Evolutionary conservation across 2,329 filamentous ascomycete species (phyloP), one percentile per base, ranked within the genome.

Genomic region (Sporothrix humicola): DNA sequence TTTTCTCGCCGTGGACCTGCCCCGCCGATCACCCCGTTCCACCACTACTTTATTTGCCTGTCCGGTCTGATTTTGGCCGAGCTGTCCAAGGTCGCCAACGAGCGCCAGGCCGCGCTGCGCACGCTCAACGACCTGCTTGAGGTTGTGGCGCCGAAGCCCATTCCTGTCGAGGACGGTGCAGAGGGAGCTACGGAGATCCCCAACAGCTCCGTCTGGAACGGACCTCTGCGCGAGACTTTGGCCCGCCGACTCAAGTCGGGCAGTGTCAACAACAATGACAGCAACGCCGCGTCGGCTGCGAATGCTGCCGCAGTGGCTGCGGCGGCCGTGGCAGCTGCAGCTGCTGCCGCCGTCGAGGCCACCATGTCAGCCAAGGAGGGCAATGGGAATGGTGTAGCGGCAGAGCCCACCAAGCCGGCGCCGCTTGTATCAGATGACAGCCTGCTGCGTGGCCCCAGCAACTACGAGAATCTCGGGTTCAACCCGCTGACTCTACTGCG

Each of bases 1-100:
- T 37, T 37, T 7, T 4, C 31, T 44, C 15, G 54, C 61, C 26
- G 66, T 59, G 10, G 52, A 85, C 81, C 90, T 6, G 44, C 85
- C 3, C 85, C 87, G 65, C 81, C 90, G 8, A 82, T 88, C 63
- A 90, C 86, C 71, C 91, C 91, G 0, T 82, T 93, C 61, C 89
- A 89, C 72, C 89, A 93, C 78, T 90, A 93, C 78, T 91, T 91
- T 76, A 86, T 87, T 72, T 86, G 85, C 13, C 72, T 78, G n/a
- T 58, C 75, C 0, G 74, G 72, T 1, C 68, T 76, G 12, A 87
- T 87, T n/a, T 82, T 94, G 3, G 81, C 88, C 66, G 88, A 91
- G 76, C 83, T 93, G 48, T 82, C 82, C 46, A 88, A 87, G 77
- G 81, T 87, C 9, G 86, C 89, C 74, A 48, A 48, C 20, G 88